Evolutionary conservation across 108 stramenopile species (phyloP), one percentile per base, ranked within the genome.

Genomic region (Fragilaria radians): DNA sequence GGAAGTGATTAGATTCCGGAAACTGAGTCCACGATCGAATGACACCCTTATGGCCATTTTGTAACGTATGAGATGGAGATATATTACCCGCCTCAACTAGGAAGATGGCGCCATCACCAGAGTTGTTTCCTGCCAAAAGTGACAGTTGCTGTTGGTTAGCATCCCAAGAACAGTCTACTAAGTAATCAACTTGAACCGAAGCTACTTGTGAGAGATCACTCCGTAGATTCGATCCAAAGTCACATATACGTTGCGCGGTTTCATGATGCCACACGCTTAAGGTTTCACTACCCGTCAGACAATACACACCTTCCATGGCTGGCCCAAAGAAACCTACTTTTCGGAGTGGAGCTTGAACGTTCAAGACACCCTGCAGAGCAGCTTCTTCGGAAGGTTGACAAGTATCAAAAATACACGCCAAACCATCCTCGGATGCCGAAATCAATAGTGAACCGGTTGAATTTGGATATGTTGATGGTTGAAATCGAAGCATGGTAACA

Each of bases 261-360:
- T 75, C 70, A 24, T 62, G 69, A 52, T 80, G 79, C 68, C 81
- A 86, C 18, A 86, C 68, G 17, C 36, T 61, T 58, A 88, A 61
- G 17, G 82, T 88, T 72, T 93, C 91, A 46, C 65, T 82, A 11
- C 91, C 88, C 9, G 91, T 93, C 60, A 93, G 48, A 57, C 80
- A 80, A 53, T 77, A 93, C 18, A 85, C 52, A 1, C 78, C 89
- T 51, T 82, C 85, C 25, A 66, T 58, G 2, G 46, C 53, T 2
- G 85, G 85, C 11, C 91, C 91, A 61, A 88, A 93, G 59, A 87
- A 89, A 11, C 83, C 87, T 26, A 81, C 70, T 59, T 75, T 48
- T 19, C 91, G 78, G 28, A 89, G n/a, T 1, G 87, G 83, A 18
- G 74, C 45, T 34, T 82, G 76, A 48, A 82, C 71, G 48, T 84